Conservation (phyloP, 176 grass and related monocot species). For the Aegilops bicornis region DNA sequence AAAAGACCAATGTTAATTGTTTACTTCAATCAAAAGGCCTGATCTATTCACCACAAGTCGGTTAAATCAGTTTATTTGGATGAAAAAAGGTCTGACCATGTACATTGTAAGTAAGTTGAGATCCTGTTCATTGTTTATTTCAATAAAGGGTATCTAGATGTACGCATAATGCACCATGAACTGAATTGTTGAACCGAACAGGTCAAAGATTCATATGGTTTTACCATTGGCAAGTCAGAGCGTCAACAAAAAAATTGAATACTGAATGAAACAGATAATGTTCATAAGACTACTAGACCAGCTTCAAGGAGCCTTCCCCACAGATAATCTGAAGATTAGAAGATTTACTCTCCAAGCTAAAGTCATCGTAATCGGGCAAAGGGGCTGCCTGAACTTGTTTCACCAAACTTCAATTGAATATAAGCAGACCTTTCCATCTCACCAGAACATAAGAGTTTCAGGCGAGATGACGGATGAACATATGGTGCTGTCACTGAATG, state of each 20-base stretch:
- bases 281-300: constrained; percentile 69
- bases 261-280: constrained; percentile 18
- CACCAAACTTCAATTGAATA: not conserved
- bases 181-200: no score
- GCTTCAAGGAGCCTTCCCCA: constrained; percentile 48
- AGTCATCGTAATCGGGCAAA: constrained; percentile 56
- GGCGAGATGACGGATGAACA: not conserved
- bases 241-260: no score
- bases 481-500: not conserved
- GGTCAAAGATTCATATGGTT: no score
- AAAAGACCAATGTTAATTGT: no score
- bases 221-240: no score
- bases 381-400: constrained; percentile 65
- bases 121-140: no score
- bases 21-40: no score
- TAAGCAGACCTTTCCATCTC: constrained; percentile 15
- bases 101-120: no score
- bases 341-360: constrained; percentile 57
- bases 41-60: not conserved
- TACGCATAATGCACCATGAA: no score
- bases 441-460: not conserved
- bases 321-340: constrained; percentile 74
- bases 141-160: no score
- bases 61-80: no score
- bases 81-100: no score